Evolutionary conservation across 1,284 basidiomycete species (phyloP).

Genomic region (Ceratobasidium sp.): DNA sequence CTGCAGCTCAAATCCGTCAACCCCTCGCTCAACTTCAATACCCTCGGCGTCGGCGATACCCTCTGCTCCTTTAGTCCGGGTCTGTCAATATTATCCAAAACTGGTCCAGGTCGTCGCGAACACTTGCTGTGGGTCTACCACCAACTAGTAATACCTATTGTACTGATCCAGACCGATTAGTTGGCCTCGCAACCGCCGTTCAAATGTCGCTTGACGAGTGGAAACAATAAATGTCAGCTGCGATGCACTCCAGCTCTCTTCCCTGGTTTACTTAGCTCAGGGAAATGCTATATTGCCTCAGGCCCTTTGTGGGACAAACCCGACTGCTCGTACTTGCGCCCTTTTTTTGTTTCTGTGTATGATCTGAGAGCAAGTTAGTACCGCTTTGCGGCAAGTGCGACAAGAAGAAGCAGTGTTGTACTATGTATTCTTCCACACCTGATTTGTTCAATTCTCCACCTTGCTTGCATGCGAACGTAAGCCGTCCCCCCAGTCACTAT

Average conservation of each 20-base stretch:
- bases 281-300: neutral
- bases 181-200: neutral
- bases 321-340: neutral
- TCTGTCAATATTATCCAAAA: neutral
- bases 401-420: neutral
- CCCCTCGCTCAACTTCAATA: neutral
- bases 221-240: neutral
- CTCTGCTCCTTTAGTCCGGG: neutral
- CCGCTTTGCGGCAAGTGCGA: slow-evolving; percentile 9
- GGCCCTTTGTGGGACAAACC: slow-evolving; percentile 5
- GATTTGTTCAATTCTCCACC: slow-evolving; percentile 12
- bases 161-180: neutral
- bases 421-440: neutral
- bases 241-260: neutral
- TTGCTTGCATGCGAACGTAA: neutral
- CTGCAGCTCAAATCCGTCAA: neutral
- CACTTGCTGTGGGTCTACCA: neutral
- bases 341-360: no score
- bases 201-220: slow-evolving; percentile 5
- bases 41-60: neutral
- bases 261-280: neutral
- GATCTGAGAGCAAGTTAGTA: no score
- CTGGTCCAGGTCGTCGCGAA: slow-evolving; percentile 9
- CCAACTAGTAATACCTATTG: neutral
- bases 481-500: no score